Percentiles rank a stretch among this genome's conserved stretches.
These are phyloP conservation scores for Pseudozyma hubeiensis DNA, from an alignment of 1,284 basidiomycete genomes.

Conservation along the genomic window DNA sequence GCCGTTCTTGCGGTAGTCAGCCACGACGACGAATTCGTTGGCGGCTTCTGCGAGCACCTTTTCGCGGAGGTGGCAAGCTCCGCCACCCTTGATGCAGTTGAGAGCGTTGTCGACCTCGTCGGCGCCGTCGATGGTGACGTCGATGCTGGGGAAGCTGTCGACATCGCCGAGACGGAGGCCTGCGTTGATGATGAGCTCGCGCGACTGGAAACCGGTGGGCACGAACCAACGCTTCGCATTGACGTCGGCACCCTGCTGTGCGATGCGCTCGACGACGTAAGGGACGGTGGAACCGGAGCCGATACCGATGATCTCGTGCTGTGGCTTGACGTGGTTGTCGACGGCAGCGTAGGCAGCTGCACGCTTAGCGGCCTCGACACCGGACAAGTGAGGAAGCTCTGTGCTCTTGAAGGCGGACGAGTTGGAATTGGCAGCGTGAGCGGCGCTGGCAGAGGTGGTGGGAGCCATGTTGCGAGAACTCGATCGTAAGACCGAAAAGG, in stretches of 20 bases:
- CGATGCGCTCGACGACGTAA: slow-evolving; percentile 94
- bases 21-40: slow-evolving; percentile 87
- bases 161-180: slow-evolving; percentile 86
- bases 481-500: slow-evolving; percentile 9
- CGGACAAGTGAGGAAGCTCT: slow-evolving; percentile 19
- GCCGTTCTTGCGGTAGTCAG: slow-evolving; percentile 87
- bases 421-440: slow-evolving; percentile 35
- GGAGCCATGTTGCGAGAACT: slow-evolving; percentile 28
- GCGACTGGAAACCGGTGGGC: slow-evolving; percentile 86
- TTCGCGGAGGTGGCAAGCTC: slow-evolving; percentile 94
- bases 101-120: slow-evolving; percentile 91
- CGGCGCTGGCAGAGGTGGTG: slow-evolving; percentile 16
- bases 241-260: slow-evolving; percentile 80
- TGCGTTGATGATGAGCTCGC: slow-evolving; percentile 88
- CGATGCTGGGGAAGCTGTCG: slow-evolving; percentile 77
- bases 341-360: slow-evolving; percentile 95
- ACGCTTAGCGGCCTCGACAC: slow-evolving; percentile 76
- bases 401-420: slow-evolving; percentile 36
- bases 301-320: slow-evolving; percentile 79
- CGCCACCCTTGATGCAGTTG: slow-evolving; percentile 97
- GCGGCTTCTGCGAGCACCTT: slow-evolving; percentile 96
- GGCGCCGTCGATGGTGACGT: slow-evolving; percentile 96
- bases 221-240: slow-evolving; percentile 75
- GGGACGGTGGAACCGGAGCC: slow-evolving; percentile 88
- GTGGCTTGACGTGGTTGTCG: slow-evolving; percentile 83